These are phyloP conservation scores for Novymonas esmeraldas DNA, from an alignment of 208 protist genomes.

Conservation along the genomic window DNA sequence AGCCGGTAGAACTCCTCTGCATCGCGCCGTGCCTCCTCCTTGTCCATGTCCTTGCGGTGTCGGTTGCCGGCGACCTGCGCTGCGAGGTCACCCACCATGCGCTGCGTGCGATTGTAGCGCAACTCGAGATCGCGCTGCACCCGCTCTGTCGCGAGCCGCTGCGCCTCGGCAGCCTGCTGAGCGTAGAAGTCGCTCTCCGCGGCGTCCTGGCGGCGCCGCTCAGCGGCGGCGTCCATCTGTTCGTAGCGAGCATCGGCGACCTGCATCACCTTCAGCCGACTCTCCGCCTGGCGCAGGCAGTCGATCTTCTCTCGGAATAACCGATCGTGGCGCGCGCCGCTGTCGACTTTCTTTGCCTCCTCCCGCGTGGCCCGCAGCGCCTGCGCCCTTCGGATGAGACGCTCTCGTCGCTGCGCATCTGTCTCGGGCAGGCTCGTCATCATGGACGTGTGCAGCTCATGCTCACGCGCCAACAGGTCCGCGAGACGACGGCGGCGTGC, in stretches of 20 bases:
- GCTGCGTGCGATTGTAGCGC: constrained; percentile 45
- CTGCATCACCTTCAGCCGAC: constrained; percentile 87
- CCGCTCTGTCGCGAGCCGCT: constrained; percentile 63
- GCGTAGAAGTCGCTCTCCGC: constrained; percentile 69
- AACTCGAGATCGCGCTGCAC: constrained; percentile 65
- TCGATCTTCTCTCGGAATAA: constrained; percentile 85
- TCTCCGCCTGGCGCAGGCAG: constrained; percentile 80
- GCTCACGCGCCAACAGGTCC: constrained; percentile 63
- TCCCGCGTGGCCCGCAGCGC: constrained; percentile 70
- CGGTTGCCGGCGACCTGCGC: constrained; percentile 79
- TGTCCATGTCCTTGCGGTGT: constrained; percentile 38
- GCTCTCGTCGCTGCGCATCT: constrained; percentile 85
- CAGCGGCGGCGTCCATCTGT: constrained; percentile 56
- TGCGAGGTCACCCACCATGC: constrained; percentile 56
- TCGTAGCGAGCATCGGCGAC: constrained; percentile 71
- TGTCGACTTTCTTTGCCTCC: constrained; percentile 56
- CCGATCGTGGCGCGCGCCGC: constrained; percentile 55
- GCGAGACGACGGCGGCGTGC: constrained; percentile 73
- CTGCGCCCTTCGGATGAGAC: constrained; percentile 73
- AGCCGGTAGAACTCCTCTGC: constrained; percentile 70
- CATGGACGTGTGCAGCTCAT: constrained; percentile 70
- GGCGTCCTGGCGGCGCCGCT: constrained; percentile 42
- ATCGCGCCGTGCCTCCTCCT: constrained; percentile 45
- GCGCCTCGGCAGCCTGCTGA: constrained; percentile 73
- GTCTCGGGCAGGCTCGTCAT: constrained; percentile 71